phyloP scores from a whole-genome alignment of 345 rosid genomes.

The Conringia planisiliqua region DNA sequence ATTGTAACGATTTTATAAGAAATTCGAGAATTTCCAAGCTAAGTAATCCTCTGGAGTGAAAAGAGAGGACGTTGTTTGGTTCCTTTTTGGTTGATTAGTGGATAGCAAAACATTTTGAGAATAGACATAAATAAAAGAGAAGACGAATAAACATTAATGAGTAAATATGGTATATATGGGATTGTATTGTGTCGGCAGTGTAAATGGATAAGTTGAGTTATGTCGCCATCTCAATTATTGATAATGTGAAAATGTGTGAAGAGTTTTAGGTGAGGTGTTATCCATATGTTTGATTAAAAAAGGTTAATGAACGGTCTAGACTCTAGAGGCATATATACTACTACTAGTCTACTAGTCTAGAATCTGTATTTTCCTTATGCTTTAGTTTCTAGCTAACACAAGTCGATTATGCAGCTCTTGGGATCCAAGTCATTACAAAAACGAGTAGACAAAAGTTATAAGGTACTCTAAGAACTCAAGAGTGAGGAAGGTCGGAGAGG shows the following conservation, averaged over 20 bases:
- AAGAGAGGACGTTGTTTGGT: conserved; percentile 2
- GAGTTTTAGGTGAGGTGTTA: not conserved
- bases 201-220: conserved; percentile 1
- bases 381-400: not conserved
- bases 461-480: too few relatives aligned
- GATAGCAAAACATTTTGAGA: not conserved
- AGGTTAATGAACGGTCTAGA: not conserved
- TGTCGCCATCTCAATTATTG: conserved; percentile 33
- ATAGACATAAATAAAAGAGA: not conserved
- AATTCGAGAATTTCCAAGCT: not conserved
- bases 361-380: not conserved
- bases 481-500: too few relatives aligned
- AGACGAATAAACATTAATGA: not conserved
- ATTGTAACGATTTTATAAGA: not conserved
- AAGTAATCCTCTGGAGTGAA: conserved; percentile 4
- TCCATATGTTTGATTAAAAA: conserved; percentile 1
- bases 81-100: conserved; percentile 5
- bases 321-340: not conserved
- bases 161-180: not conserved
- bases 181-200: conserved; percentile 32
- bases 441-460: too few relatives aligned
- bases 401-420: not conserved
- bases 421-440: not conserved
- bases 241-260: not conserved
- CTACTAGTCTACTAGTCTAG: not conserved